These are phyloP conservation scores for Neonothopanus nambi DNA, from an alignment of 1,284 basidiomycete species.

Conservation along the genomic window DNA sequence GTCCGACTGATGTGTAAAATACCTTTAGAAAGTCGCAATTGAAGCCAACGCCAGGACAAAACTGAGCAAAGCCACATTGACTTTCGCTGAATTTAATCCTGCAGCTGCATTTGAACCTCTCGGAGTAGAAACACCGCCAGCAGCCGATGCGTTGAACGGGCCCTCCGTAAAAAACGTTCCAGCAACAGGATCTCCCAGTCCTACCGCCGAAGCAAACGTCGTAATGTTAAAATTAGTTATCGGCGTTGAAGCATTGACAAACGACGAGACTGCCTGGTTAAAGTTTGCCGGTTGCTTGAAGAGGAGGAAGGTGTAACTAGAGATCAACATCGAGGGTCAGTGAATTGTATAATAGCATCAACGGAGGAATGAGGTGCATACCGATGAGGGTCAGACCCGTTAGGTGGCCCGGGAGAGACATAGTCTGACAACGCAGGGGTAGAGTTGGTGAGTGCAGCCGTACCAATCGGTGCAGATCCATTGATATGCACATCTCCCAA, in stretches of 20 bases:
- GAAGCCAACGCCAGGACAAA: no score
- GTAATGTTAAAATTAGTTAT: constrained; percentile 46
- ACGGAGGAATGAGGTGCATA: constrained; percentile 23
- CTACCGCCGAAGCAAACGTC: constrained; percentile 36
- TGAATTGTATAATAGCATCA: constrained; percentile 10
- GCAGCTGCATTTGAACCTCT: no score
- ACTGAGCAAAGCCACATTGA: no score
- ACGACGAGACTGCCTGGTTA: constrained; percentile 38
- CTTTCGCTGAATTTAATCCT: no score
- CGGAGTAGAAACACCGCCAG: no score
- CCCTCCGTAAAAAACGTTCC: no score
- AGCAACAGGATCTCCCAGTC: constrained; percentile 47
- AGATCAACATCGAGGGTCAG: constrained; percentile 9
- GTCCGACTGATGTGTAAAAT: no score
- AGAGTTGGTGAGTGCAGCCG: constrained; percentile 40
- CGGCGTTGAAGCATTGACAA: constrained; percentile 41
- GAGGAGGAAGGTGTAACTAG: constrained; percentile 46
- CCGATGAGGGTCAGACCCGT: constrained; percentile 55
- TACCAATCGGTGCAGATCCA: constrained; percentile 4
- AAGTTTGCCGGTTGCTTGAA: constrained; percentile 48
- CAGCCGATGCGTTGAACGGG: no score
- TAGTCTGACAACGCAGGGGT: constrained; percentile 48
- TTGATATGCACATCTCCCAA: constrained; percentile 43
- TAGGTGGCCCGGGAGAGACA: constrained; percentile 53
- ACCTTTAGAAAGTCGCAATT: no score